Evolutionary conservation across 2,329 filamentous ascomycete species (phyloP).

Genomic region (Rhytidhysteron rufulum): DNA sequence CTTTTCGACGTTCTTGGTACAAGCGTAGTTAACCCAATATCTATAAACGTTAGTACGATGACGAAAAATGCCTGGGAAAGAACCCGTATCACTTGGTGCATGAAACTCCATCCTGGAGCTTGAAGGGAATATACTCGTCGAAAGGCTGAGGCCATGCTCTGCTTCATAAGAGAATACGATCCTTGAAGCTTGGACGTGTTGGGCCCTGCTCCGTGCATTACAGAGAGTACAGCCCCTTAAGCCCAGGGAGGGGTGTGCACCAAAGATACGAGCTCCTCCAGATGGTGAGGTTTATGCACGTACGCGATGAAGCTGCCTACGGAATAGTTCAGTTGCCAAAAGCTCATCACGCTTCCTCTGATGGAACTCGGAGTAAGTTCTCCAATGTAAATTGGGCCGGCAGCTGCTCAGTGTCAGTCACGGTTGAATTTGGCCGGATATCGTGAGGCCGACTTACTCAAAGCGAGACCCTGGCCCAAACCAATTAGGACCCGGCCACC

Average conservation of each 20-base stretch:
- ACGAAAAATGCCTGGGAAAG: too few species aligned
- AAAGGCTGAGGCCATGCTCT: too few species aligned
- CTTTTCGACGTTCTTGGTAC: conserved; percentile 50
- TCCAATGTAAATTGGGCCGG: conserved; percentile 68
- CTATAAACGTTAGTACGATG: too few species aligned
- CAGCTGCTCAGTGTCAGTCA: conserved; percentile 43
- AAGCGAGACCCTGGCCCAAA: conserved; percentile 65
- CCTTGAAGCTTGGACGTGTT: too few species aligned
- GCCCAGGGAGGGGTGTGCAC: too few species aligned
- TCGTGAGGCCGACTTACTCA: conserved; percentile 42
- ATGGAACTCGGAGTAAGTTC: conserved; percentile 63
- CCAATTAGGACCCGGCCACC: conserved; percentile 66
- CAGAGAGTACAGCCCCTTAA: too few species aligned
- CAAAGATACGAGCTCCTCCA: background rate
- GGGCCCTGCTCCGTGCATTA: too few species aligned
- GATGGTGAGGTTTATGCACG: background rate
- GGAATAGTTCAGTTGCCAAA: conserved; percentile 65
- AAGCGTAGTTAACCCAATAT: conserved; percentile 64
- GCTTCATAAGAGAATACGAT: too few species aligned
- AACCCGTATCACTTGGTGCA: too few species aligned
- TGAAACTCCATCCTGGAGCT: too few species aligned
- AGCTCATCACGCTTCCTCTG: conserved; percentile 64
- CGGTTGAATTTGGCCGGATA: background rate
- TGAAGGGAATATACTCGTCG: too few species aligned
- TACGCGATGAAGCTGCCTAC: conserved; percentile 62